Base-by-base conservation (phyloP, 352 stramenopile genomes). In the Globisporangium cystogenes region DNA sequence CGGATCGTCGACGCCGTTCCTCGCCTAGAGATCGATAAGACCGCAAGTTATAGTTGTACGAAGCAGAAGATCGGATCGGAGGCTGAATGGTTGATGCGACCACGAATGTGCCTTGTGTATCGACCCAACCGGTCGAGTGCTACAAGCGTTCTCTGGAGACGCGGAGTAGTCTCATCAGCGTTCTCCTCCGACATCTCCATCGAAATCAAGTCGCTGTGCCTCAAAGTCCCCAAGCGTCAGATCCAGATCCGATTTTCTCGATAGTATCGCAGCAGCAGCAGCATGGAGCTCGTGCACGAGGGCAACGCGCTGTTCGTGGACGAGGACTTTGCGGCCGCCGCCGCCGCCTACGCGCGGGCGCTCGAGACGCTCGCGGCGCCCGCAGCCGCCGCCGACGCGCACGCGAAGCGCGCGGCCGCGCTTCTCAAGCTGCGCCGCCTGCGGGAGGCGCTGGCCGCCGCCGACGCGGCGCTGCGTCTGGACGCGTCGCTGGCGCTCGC, bases 261-360 rank as follows among this genome's bases (percentile, higher is more conserved):
- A 31, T 31, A 5, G 27, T 31, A 36, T 15, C 31, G 7, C 26
- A 44, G 20, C 39, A n/a, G n/a, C n/a, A n/a, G 39, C 20, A 45
- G n/a, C 12, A 91, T 91, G 81, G 81, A 92, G 65, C 75, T 76
- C 54, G 77, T 76, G 69, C 68, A 79, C 59, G 51, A 83, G 37
- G 86, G 62, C 29, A 96, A 94, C 65, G 80, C 80, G 51, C 62
- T 86, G 40, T 96, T 92, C 48, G 82, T 94, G 54, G 84, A 96
- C 57, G 82, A 94, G 67, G 60, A 70, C 36, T 96, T 90, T 63
- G 66, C 69, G 2, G 67, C 81, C 29, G 83, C 86, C 15, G 51
- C 83, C 31, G 49, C 55, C 15, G 67, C 71, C 54, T 93, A 90
- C 64, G 65, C 72, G 29, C 64, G 62, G 2, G 77, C 72, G 8